A percentile compares a stretch with the other conserved stretches of the same genome.
Conservation (phyloP, 2,329 filamentous ascomycete genomes). For the Fusarium fracticaudum region DNA sequence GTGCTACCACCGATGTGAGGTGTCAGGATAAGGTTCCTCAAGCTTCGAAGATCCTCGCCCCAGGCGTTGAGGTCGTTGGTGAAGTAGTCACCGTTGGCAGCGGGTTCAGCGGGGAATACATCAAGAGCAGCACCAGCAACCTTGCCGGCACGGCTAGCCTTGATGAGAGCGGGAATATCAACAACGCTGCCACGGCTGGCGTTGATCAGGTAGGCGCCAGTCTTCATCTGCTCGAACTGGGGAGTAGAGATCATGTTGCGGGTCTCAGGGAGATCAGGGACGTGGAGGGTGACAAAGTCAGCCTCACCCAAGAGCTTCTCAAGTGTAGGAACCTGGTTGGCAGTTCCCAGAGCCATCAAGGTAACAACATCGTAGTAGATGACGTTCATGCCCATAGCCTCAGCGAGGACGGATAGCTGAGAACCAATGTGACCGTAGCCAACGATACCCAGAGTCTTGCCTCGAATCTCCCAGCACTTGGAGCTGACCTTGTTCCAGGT, state of each 20-base stretch:
- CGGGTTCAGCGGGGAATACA: slow-evolving; percentile 94
- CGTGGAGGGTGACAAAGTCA: slow-evolving; percentile 95
- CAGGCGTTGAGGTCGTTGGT: slow-evolving; percentile 83
- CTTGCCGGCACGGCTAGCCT: slow-evolving; percentile 85
- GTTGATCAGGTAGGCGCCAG: slow-evolving; percentile 93
- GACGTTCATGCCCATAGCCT: slow-evolving; percentile 97
- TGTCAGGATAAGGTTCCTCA: slow-evolving; percentile 94
- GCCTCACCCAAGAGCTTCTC: slow-evolving; percentile 79
- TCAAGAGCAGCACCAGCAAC: slow-evolving; percentile 95
- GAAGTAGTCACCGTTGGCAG: slow-evolving; percentile 95
- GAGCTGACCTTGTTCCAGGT: slow-evolving; percentile 98
- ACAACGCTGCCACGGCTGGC: slow-evolving; percentile 94
- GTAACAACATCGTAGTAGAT: slow-evolving; percentile 97
- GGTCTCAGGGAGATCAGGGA: slow-evolving; percentile 92
- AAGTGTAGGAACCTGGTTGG: slow-evolving; percentile 82
- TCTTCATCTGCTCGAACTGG: slow-evolving; percentile 90
- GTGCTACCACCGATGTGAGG: slow-evolving; percentile 98
- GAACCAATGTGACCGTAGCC: slow-evolving; percentile 98
- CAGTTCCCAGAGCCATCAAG: slow-evolving; percentile 91
- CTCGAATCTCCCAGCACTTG: slow-evolving; percentile 97
- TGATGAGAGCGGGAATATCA: slow-evolving; percentile 90
- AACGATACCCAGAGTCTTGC: slow-evolving; percentile 95
- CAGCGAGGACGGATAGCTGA: slow-evolving; percentile 92
- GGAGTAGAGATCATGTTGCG: slow-evolving; percentile 86
- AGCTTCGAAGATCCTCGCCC: slow-evolving; percentile 82